Percentiles rank a stretch among this genome's conserved stretches.
Evolutionary conservation across 2,329 filamentous ascomycete genomes (phyloP).

Genomic region (Colletotrichum liriopes): DNA sequence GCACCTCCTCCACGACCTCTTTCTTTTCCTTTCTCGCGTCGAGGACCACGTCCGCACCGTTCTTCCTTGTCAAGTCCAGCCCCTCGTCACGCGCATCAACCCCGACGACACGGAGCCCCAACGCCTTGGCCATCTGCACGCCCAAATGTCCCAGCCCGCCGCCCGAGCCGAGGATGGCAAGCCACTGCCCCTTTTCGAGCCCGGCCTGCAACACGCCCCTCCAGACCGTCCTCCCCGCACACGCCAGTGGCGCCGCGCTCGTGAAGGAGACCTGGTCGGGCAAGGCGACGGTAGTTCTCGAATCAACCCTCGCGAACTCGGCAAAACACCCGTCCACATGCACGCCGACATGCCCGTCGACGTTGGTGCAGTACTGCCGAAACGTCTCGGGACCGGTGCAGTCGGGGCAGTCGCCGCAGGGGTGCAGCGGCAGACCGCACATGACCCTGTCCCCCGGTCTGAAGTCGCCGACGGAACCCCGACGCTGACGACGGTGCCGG

Average conservation of each 20-base stretch:
- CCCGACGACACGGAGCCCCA: conserved; percentile 69
- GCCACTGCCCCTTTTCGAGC: conserved; percentile 70
- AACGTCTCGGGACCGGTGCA: conserved; percentile 66
- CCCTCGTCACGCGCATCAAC: conserved; percentile 77
- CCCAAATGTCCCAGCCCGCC: too few species aligned
- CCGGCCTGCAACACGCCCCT: conserved; percentile 60
- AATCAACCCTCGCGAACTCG: conserved; percentile 69
- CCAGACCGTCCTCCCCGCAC: conserved; percentile 68
- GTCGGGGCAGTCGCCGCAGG: conserved; percentile 68
- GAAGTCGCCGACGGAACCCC: conserved; percentile 58
- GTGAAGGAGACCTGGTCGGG: conserved; percentile 57
- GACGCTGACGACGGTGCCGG: conserved; percentile 67
- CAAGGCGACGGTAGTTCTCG: conserved; percentile 22
- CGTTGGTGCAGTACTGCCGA: conserved; percentile 66
- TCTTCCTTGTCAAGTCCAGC: conserved; percentile 61
- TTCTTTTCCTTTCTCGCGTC: conserved; percentile 67
- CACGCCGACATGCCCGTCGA: conserved; percentile 64
- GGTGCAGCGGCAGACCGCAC: conserved; percentile 67
- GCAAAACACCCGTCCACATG: conserved; percentile 69
- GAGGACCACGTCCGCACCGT: conserved; percentile 66
- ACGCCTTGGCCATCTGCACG: too few species aligned
- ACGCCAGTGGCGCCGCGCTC: conserved; percentile 70
- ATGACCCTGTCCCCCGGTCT: conserved; percentile 68
- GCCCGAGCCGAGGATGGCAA: conserved; percentile 59
- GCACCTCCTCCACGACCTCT: conserved; percentile 61